phyloP scores from a whole-genome alignment of 2,329 filamentous ascomycete genomes.

The Penicillium sp. region DNA sequence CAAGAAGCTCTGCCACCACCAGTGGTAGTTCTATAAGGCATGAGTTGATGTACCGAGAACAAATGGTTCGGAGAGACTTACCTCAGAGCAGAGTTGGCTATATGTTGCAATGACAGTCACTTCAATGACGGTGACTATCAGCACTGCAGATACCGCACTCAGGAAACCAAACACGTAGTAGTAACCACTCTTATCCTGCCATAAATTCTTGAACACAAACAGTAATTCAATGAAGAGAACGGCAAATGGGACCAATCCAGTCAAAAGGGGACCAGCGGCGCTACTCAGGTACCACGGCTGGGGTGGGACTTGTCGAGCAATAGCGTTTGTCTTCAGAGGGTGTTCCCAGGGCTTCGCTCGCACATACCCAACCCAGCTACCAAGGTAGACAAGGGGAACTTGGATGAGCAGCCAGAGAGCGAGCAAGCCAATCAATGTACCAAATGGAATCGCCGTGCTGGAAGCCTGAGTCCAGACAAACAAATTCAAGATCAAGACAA shows the following conservation, averaged over 20 bases:
- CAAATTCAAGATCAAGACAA: constrained; percentile 78
- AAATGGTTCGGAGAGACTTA: constrained; percentile 29
- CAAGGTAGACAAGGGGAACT: constrained; percentile 78
- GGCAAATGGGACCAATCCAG: constrained; percentile 78
- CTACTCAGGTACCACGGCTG: constrained; percentile 74
- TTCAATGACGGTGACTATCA: constrained; percentile 76
- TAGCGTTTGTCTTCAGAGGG: constrained; percentile 72
- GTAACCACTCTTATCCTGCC: constrained; percentile 88
- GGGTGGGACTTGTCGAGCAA: constrained; percentile 71
- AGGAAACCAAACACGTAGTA: constrained; percentile 92
- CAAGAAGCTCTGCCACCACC: constrained; percentile 90
- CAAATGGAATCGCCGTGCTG: constrained; percentile 81
- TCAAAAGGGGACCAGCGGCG: constrained; percentile 65
- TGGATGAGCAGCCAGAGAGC: constrained; percentile 83
- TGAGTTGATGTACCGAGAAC: neutral
- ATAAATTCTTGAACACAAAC: constrained; percentile 82
- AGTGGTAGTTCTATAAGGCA: constrained; percentile 67
- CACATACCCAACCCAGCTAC: constrained; percentile 74
- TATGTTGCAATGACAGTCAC: constrained; percentile 83
- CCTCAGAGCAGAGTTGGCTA: constrained; percentile 76
- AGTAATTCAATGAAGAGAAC: constrained; percentile 86
- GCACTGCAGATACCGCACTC: constrained; percentile 68
- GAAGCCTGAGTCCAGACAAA: constrained; percentile 91
- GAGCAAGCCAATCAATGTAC: constrained; percentile 71
- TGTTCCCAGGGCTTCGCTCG: constrained; percentile 71